Base-by-base conservation (phyloP, 2,329 filamentous ascomycete species). In the Colletotrichum zoysiae region DNA sequence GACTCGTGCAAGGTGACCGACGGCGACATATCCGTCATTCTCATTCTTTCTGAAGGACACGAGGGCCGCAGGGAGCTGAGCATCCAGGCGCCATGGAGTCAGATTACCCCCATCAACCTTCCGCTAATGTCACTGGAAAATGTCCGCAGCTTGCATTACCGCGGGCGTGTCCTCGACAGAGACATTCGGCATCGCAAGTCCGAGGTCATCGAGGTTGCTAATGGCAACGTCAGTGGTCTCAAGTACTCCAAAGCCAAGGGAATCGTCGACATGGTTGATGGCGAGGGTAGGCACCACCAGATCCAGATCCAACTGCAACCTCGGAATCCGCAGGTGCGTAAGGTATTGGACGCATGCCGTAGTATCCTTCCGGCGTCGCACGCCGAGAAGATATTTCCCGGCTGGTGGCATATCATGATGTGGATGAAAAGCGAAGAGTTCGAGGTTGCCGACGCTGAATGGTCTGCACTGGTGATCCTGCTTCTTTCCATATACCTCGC, bases 81-180 rank as follows among this genome's bases (percentile, higher is more conserved):
- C 74, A 83, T 93, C 12, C 92, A 95, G 79, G 92, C 92, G 7
- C 92, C 92, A 0, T 95, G 93, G 93, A 91, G 91, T 69, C 87
- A 88, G 64, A 85, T 92, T 16, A 89, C 90, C n/a, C 90, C 89
- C 55, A 82, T 95, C n/a, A 83, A 86, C 0, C 81, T 94, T 2
- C 91, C 92, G 2, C 76, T 86, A 38, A 82, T 94, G 26, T 86
- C 86, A 71, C 79, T 90, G 30, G 86, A 90, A 68, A 89, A 92
- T 74, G 84, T 87, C 35, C 86, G 88, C 76, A 88, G 86, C 69
- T 82, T 93, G 48, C 88, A 89, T 65, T 89, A 88, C 73, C 81
- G 84, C 59, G 85, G 86, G 23, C 86, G 86, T 55, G 82, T 82
- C 67, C 80, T 86, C 23, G 86, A 87, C 66, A 85, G 88, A 50